Base-by-base conservation (phyloP, 2,329 filamentous ascomycete genomes). In the Cryphonectria radicalis region DNA sequence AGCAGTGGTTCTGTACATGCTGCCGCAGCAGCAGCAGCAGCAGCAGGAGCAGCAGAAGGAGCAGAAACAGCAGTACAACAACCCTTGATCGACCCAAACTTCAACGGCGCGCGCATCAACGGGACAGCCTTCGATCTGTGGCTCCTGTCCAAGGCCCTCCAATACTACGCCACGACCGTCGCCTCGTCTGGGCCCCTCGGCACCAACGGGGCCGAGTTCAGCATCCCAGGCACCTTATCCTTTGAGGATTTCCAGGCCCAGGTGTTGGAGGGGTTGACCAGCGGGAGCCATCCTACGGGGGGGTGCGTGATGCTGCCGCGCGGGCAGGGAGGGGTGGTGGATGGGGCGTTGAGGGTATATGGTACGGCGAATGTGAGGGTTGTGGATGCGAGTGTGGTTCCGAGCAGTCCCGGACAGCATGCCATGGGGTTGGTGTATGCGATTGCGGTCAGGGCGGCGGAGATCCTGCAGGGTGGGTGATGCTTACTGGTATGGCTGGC, bases 271-370 rank as follows among this genome's bases (percentile, higher is more conserved):
- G 50, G 64, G 2, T 17, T 55, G 28, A 10, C 32, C 46, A 57
- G 43, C 46, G 64, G 64, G 25, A 57, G 32, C 46, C 71, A 72
- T 19, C 65, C 65, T 3, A 53, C 64, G 2, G 64, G 71, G 6
- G 69, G 67, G 1, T 71, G 71, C 35, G 64, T 62, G n/a, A 67
- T 71, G 71, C 40, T 72, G 60, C 71, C 69, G 46, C 69, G 32
- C 25, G 69, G 4, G 7, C 59, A 72, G 13, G 65, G 68, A 19
- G 71, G 68, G 19, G 71, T 71, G 25, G 71, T 72, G 42, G 66
- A 65, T 28, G 64, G 46, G 65, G 53, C 70, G 28, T 53, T 72
- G 50, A 59, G 60, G 40, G 71, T 72, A 35, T 72, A 72, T 62
- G 68, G 68, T 11, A 71, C 71, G 25, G 62, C 35, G 4, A 72